These are phyloP conservation scores for Fusarium abutilonis DNA, from an alignment of 2,329 filamentous ascomycete species.

Conservation along the genomic window DNA sequence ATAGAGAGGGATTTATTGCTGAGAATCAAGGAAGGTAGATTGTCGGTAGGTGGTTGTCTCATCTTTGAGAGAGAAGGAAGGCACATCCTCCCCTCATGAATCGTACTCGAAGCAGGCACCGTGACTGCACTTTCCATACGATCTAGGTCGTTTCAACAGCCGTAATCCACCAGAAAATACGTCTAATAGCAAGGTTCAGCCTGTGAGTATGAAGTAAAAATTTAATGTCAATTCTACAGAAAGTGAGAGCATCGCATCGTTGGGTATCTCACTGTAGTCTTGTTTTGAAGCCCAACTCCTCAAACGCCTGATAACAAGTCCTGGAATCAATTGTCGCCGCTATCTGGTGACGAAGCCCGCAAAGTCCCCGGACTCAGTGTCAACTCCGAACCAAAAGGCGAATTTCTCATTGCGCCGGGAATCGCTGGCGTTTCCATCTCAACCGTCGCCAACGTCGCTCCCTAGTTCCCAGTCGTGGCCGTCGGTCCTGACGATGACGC, in stretches of 20 bases:
- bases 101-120: background rate
- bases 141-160: background rate
- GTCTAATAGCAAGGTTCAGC: background rate
- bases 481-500: slow-evolving; percentile 4
- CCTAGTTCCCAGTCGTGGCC: slow-evolving; percentile 19
- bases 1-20: background rate
- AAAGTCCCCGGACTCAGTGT: background rate
- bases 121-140: background rate
- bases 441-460: background rate
- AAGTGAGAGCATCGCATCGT: slow-evolving; percentile 10
- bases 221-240: background rate
- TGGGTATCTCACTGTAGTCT: slow-evolving; percentile 31
- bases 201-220: background rate
- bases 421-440: background rate
- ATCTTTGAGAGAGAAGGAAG: slow-evolving; percentile 1
- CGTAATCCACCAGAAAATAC: background rate
- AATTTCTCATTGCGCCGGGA: background rate
- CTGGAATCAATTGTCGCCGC: background rate
- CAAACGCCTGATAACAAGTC: slow-evolving; percentile 10
- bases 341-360: background rate
- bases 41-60: background rate
- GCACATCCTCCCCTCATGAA: background rate
- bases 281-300: slow-evolving; percentile 10
- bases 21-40: background rate
- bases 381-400: background rate